These are phyloP conservation scores for Domatiomyces globalis DNA, from an alignment of 2,329 filamentous ascomycete genomes.

Conservation along the genomic window DNA sequence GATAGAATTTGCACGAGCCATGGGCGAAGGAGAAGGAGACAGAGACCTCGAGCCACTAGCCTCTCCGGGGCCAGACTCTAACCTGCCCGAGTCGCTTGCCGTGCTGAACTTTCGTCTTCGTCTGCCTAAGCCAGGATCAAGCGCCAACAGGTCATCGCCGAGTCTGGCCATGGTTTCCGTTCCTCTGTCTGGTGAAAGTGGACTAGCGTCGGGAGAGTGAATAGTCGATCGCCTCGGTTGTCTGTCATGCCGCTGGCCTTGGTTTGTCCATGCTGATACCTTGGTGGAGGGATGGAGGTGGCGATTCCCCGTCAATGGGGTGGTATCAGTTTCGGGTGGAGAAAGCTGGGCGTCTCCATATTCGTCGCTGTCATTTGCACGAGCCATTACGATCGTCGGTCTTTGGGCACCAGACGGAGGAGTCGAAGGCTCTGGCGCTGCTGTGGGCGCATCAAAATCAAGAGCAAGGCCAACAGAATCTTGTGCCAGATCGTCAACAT, in stretches of 20 bases:
- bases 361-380: constrained; percentile 19
- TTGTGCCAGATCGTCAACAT: constrained; percentile 28
- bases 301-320: constrained; percentile 42
- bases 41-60: constrained; percentile 40
- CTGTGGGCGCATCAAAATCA: constrained; percentile 23
- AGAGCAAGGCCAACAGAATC: constrained; percentile 32
- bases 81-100: constrained; percentile 35
- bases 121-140: constrained; percentile 45
- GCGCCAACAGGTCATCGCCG: constrained; percentile 45
- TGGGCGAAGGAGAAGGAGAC: constrained; percentile 48
- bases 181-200: constrained; percentile 16
- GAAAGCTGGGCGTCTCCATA: constrained; percentile 18
- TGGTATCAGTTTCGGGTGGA: constrained; percentile 42
- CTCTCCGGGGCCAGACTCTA: constrained; percentile 31
- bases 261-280: constrained; percentile 33
- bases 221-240: constrained; percentile 39
- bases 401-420: constrained; percentile 14
- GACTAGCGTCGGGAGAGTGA: constrained; percentile 32
- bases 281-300: constrained; percentile 39
- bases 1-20: constrained; percentile 59
- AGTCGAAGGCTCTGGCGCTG: constrained; percentile 8
- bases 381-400: constrained; percentile 18
- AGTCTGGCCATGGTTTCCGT: constrained; percentile 31
- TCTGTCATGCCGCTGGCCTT: constrained; percentile 35
- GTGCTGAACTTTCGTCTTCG: constrained; percentile 40